Evolutionary conservation across 108 stramenopile genomes (phyloP), one percentile per base, ranked within the genome.

Genomic region (Nitzschia sp.): DNA sequence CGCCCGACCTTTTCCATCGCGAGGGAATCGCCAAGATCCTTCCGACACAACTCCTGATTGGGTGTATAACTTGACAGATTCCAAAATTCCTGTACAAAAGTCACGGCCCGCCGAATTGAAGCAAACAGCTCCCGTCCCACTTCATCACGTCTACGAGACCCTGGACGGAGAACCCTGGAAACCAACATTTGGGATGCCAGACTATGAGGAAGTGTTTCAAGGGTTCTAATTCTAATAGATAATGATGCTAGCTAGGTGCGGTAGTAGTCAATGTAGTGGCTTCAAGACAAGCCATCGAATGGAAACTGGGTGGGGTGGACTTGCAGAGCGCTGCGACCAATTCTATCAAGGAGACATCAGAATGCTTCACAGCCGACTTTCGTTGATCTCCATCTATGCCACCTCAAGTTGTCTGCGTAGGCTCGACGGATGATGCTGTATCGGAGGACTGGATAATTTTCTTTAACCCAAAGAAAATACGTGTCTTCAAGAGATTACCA

Each of bases 201-300:
- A 81, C 17, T 92, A 92, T 61, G 86, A 92, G 57, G 57, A 87
- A 74, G 85, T 92, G 10, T 92, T 86, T 74, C 91, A 92, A 65
- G 91, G 91, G 38, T 89, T 92, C 75, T 92, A 58, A 84, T n/a
- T n/a, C n/a, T n/a, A n/a, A 53, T 9, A 67, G 7, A 48, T 48
- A 48, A 17, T 17, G 17, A 5, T 2, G 46, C 17, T 48, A 48
- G 14, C 14, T 17, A 48, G 14, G 17, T 17, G 17, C 12, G 43
- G 43, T 10, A 15, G 2, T 48, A 17, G 46, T 2, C 9, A 48
- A 5, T 48, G 46, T 15, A 48, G 3, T 48, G 17, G 17, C 46
- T 48, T 17, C 17, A 15, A 48, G n/a, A 48, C 46, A 15, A 48
- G 17, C 46, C 29, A 34, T 34, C 29, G 29, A 34, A 34, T 34